Base-by-base conservation (phyloP, 805 yeast genomes). In the Myxozyma udenii region DNA sequence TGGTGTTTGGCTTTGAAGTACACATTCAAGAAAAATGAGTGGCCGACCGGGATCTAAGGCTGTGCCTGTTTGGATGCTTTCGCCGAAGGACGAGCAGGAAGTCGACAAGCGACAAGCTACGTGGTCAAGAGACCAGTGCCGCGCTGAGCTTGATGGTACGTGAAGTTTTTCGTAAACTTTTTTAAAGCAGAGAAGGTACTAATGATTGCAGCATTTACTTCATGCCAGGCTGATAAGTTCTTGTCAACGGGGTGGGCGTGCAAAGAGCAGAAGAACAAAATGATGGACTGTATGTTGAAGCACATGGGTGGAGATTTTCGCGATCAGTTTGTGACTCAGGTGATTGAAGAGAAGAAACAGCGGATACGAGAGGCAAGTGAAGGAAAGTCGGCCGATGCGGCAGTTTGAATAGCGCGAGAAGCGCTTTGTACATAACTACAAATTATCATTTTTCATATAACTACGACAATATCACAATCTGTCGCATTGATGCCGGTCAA, bases 221-320 rank as follows among this genome's bases (percentile, higher is more conserved):
- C 76, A 40, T 87, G 95, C 66, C 80, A 88, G 35, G 77, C 79
- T 58, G 65, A 71, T 35, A 70, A 77, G 41, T 87, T 93, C 3
- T 57, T 85, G 39, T 83, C 79, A 41, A 87, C 80, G 3, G 78
- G 85, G 73, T 81, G 79, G 61, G 74, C 77, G 39, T 87, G 96
- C 62, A 75, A 78, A 44, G 73, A 67, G n/a, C 75, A 77, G 51
- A 78, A 81, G 58, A 73, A 76, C 47, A 76, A 72, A 14, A 80
- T 85, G 78, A 72, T 78, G 60, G 77, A 71, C 5, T 87, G 96
- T 68, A 80, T 87, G 43, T 67, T 74, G 19, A 68, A 73, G 21
- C 79, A 78, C 58, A 74, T 74, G 41, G 78, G 79, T 57, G 47
- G 46, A 5, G 79, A 81, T 60, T 83, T 76, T 60, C 75, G 85